Conservation (phyloP, 495 filamentous ascomycete genomes). For the Pseudoneurospora amorphoporcata region DNA sequence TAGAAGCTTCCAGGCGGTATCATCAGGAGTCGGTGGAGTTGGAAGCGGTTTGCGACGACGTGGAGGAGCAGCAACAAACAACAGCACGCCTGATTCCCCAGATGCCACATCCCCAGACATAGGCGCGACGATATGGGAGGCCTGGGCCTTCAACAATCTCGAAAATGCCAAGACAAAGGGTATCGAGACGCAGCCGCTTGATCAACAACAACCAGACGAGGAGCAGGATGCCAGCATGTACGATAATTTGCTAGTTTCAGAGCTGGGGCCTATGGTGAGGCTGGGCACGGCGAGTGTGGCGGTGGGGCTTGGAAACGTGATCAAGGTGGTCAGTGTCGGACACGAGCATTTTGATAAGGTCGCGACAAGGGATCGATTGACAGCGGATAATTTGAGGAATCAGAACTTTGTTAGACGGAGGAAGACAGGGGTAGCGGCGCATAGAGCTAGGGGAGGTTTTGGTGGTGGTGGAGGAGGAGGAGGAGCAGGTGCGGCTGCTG, state of each 20-base stretch:
- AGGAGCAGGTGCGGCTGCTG: background rate
- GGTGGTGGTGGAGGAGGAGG: slow-evolving; percentile 1
- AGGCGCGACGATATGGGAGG: slow-evolving; percentile 47
- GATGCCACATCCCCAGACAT: background rate
- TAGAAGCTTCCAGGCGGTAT: background rate
- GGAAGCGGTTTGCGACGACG: slow-evolving; percentile 18
- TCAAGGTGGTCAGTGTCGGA: slow-evolving; percentile 55
- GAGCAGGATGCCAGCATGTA: slow-evolving; percentile 1
- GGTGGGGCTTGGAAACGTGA: slow-evolving; percentile 54
- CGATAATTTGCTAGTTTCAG: slow-evolving; percentile 45
- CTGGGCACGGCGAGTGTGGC: slow-evolving; percentile 50
- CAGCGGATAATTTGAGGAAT: slow-evolving; percentile 19
- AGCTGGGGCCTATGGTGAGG: slow-evolving; percentile 47
- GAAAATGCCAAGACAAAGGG: slow-evolving; percentile 18
- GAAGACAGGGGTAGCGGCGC: slow-evolving; percentile 3
- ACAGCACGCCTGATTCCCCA: background rate
- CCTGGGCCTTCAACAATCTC: slow-evolving; percentile 48
- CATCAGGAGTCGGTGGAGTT: background rate
- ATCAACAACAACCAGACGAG: slow-evolving; percentile 17
- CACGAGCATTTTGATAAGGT: slow-evolving; percentile 47
- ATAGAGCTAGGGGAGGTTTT: background rate
- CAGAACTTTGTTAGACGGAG: slow-evolving; percentile 24
- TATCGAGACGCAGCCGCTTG: slow-evolving; percentile 29
- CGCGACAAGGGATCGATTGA: slow-evolving; percentile 10
- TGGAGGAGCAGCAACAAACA: background rate